Evolutionary conservation across 2,329 filamentous ascomycete species (phyloP).

Genomic region (Trichophyton mentagrophytes): DNA sequence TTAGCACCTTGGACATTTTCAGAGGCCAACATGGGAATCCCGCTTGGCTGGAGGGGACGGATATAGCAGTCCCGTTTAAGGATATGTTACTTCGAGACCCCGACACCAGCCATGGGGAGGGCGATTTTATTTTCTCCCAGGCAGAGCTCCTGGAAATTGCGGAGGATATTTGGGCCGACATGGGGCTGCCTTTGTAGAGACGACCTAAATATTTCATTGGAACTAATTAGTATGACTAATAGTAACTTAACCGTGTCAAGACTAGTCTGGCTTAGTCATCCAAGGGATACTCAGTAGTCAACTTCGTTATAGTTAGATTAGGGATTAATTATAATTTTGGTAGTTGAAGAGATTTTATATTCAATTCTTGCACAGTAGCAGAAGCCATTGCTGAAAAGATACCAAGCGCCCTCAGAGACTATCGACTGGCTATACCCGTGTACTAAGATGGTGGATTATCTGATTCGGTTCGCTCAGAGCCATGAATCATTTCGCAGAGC

Average conservation of each 20-base stretch:
- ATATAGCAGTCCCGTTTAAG: not conserved
- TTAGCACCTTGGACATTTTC: conserved; percentile 5
- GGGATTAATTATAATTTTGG: too few species aligned
- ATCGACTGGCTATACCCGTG: not conserved
- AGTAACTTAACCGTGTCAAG: too few species aligned
- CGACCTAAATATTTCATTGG: too few species aligned
- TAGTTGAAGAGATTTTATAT: not conserved
- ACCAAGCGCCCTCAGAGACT: not conserved
- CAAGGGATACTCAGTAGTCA: too few species aligned
- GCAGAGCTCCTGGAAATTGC: conserved; percentile 3
- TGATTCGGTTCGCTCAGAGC: conserved; percentile 77
- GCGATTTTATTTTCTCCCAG: conserved; percentile 7
- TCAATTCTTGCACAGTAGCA: not conserved
- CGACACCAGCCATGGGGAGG: not conserved
- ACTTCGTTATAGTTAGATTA: too few species aligned
- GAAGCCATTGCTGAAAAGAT: not conserved
- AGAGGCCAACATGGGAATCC: not conserved
- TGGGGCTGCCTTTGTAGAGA: not conserved
- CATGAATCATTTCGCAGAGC: conserved; percentile 84
- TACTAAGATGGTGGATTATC: conserved; percentile 50
- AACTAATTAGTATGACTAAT: too few species aligned
- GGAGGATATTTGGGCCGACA: not conserved
- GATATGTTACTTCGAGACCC: not conserved
- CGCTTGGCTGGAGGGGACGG: not conserved
- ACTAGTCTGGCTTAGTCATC: too few species aligned